These are phyloP conservation scores for Verticillium nubilum DNA, from an alignment of 2,329 filamentous ascomycete genomes.

Conservation along the genomic window DNA sequence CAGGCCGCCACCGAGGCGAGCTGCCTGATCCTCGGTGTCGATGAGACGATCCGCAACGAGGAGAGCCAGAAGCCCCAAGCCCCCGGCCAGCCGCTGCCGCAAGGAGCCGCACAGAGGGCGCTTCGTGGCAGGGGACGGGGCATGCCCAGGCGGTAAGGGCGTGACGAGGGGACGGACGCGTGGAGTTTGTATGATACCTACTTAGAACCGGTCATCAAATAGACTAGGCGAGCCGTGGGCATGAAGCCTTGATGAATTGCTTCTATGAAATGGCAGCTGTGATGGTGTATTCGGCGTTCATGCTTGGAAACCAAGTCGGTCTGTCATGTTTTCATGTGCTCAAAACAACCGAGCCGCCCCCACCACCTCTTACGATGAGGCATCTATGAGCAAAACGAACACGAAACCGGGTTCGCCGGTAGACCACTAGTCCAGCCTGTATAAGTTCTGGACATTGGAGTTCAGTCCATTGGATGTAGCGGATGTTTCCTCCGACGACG, in stretches of 20 bases:
- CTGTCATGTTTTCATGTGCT: too few species aligned
- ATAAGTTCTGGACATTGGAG: too few species aligned
- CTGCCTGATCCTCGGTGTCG: constrained; percentile 91
- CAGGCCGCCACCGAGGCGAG: constrained; percentile 93
- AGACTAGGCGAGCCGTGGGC: not conserved
- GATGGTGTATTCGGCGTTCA: too few species aligned
- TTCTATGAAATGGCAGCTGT: not conserved
- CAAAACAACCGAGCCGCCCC: too few species aligned
- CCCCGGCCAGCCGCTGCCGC: constrained; percentile 67
- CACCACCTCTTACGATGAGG: too few species aligned
- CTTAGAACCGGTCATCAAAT: not conserved
- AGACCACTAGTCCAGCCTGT: too few species aligned
- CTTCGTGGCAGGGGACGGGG: constrained; percentile 77
- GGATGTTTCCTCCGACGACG: too few species aligned
- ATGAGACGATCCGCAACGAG: constrained; percentile 98
- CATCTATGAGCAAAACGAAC: too few species aligned
- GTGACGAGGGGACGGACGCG: constrained; percentile 12
- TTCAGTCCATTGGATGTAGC: too few species aligned
- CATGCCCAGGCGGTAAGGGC: constrained; percentile 72
- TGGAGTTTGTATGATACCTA: constrained; percentile 16
- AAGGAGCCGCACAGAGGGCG: constrained; percentile 82
- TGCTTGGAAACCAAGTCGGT: too few species aligned
- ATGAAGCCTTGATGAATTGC: not conserved
- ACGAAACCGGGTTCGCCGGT: too few species aligned
- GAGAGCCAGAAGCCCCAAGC: constrained; percentile 82